These are phyloP conservation scores for Aaosphaeria pasadenensis DNA, from an alignment of 2,329 filamentous ascomycete genomes.

Conservation along the genomic window DNA sequence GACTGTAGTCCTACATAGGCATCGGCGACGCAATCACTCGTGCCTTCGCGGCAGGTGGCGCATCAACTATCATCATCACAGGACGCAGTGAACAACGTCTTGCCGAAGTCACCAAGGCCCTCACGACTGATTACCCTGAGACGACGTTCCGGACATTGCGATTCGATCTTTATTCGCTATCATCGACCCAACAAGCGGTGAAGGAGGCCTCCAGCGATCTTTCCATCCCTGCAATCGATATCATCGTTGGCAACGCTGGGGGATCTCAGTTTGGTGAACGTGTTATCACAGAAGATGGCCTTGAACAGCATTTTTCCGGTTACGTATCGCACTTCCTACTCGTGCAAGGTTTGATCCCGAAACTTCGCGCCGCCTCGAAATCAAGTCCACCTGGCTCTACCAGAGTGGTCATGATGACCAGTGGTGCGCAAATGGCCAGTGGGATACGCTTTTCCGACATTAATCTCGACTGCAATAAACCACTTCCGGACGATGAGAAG, in stretches of 20 bases:
- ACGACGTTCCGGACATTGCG: neutral
- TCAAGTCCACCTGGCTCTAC: slow-evolving; percentile 11
- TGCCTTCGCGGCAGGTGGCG: neutral
- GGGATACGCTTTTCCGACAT: slow-evolving; percentile 12
- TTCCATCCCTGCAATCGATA: neutral
- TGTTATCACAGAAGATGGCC: slow-evolving; percentile 29
- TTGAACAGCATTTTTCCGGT: slow-evolving; percentile 47
- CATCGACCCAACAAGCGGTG: neutral
- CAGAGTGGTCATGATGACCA: slow-evolving; percentile 17
- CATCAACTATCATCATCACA: neutral
- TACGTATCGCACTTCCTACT: slow-evolving; percentile 45
- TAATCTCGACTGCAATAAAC: slow-evolving; percentile 8
- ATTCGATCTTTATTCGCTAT: neutral
- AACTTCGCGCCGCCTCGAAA: slow-evolving; percentile 25
- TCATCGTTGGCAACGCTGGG: neutral
- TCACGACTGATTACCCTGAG: neutral
- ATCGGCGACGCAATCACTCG: neutral
- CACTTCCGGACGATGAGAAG: neutral
- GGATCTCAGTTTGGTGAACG: neutral
- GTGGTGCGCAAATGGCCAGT: slow-evolving; percentile 9
- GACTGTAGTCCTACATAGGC: neutral
- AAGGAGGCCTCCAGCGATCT: neutral
- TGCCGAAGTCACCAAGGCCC: neutral
- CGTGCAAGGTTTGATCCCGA: slow-evolving; percentile 38
- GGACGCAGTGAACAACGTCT: neutral